These are phyloP conservation scores for Pezicula carpinea DNA, from an alignment of 2,329 filamentous ascomycete species.

Conservation along the genomic window DNA sequence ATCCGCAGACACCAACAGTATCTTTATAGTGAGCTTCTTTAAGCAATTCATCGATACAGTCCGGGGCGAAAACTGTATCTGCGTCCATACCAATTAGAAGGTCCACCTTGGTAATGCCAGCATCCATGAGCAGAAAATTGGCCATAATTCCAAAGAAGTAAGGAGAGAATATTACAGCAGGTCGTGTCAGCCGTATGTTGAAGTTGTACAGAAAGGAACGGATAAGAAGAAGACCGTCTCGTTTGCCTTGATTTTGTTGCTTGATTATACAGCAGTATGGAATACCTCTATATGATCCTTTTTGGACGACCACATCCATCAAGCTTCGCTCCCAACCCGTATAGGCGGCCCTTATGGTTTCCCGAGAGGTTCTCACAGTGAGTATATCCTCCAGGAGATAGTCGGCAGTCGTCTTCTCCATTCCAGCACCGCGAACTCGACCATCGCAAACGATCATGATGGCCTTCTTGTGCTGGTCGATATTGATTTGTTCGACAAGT, in stretches of 20 bases:
- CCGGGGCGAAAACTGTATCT: conserved; percentile 41
- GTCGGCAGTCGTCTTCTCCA: conserved; percentile 43
- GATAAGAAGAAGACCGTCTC: conserved; percentile 44
- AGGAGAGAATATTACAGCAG: conserved; percentile 42
- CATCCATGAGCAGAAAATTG: conserved; percentile 30
- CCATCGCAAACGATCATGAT: conserved; percentile 47
- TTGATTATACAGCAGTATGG: conserved; percentile 45
- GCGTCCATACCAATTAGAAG: conserved; percentile 44
- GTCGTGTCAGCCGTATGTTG: conserved; percentile 36
- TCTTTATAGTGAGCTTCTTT: conserved; percentile 37
- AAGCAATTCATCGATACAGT: conserved; percentile 41
- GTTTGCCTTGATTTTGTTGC: conserved; percentile 44
- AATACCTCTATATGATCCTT: conserved; percentile 39
- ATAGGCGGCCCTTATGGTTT: conserved; percentile 38
- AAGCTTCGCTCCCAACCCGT: conserved; percentile 40
- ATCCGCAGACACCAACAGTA: conserved; percentile 43
- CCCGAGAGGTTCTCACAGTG: conserved; percentile 25
- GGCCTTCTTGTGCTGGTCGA: conserved; percentile 36
- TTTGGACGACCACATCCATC: conserved; percentile 41
- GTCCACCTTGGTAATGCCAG: conserved; percentile 35
- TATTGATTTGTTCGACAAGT: conserved; percentile 37
- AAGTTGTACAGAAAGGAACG: conserved; percentile 45
- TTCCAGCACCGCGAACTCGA: conserved; percentile 40
- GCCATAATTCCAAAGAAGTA: conserved; percentile 38
- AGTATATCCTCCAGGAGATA: conserved; percentile 44